A percentile compares a stretch with the other conserved stretches of the same genome.
Conservation (phyloP, 2,329 filamentous ascomycete genomes). For the Xylaria arbuscula region DNA sequence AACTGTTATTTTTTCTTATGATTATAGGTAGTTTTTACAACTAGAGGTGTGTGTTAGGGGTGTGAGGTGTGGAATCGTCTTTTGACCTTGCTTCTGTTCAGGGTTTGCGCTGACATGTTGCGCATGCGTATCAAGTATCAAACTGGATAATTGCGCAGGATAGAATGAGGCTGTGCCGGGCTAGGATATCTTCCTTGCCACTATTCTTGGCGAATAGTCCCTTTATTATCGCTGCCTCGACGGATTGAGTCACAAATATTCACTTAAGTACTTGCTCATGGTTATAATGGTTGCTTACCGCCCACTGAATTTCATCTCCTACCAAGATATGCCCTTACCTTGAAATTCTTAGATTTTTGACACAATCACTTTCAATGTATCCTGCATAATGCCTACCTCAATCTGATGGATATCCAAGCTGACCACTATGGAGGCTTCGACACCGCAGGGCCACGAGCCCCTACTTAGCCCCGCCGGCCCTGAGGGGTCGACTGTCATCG, state of each 20-base stretch:
- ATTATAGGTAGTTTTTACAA: no score
- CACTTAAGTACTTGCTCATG: background rate
- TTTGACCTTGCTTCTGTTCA: no score
- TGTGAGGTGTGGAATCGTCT: no score
- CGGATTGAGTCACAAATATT: constrained; percentile 16
- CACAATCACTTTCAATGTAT: background rate
- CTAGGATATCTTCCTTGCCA: background rate
- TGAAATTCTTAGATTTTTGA: background rate
- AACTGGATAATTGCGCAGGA: background rate
- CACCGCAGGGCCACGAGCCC: constrained; percentile 28
- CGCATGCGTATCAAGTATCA: background rate
- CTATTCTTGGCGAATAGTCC: background rate
- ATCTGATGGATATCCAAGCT: constrained; percentile 2
- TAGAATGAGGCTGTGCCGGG: background rate
- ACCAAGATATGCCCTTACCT: no score
- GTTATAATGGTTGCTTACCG: background rate
- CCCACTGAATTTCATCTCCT: background rate
- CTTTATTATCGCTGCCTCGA: background rate
- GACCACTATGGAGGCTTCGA: constrained; percentile 38
- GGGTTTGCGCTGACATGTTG: no score
- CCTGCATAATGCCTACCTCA: background rate
- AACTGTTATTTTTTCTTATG: no score
- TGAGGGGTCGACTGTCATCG: constrained; percentile 26
- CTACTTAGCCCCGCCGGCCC: constrained; percentile 34
- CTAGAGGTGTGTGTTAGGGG: no score